A percentile compares a stretch with the other conserved stretches of the same genome.
Evolutionary conservation across 345 rosid species (phyloP).

Genomic region (Noccaea caerulescens): DNA sequence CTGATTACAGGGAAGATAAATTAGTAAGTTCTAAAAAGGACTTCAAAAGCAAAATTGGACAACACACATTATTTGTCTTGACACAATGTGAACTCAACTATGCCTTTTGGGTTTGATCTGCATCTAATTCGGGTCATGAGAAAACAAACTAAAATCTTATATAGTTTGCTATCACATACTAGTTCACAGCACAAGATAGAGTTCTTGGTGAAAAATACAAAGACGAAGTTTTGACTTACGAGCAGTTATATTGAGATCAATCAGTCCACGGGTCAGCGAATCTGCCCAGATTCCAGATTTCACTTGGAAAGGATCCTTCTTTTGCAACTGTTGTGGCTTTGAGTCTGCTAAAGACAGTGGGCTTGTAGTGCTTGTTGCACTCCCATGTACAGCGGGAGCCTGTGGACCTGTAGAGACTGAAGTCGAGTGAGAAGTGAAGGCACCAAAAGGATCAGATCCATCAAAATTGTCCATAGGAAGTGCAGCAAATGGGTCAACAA

Average conservation of each 20-base stretch:
- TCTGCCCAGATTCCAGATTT: conserved; percentile 99
- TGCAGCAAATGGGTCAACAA: conserved; percentile 84
- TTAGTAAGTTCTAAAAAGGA: neutral
- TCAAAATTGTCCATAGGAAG: conserved; percentile 78
- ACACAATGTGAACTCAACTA: conserved; percentile 3
- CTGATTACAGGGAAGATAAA: conserved; percentile 54
- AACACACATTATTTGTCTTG: neutral
- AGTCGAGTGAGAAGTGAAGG: conserved; percentile 66
- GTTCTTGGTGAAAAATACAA: conserved; percentile 12
- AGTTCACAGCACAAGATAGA: neutral
- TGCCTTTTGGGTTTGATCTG: conserved; percentile 24
- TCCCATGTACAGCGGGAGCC: conserved; percentile 46
- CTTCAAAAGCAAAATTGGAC: conserved; percentile 3
- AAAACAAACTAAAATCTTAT: neutral
- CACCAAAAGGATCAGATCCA: conserved; percentile 86
- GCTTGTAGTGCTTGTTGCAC: conserved; percentile 48
- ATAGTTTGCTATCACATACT: neutral
- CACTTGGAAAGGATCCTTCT: conserved; percentile 74
- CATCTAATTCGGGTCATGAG: neutral
- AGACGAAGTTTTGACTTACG: conserved; percentile 60
- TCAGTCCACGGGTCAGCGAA: conserved; percentile 93
- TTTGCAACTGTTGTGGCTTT: conserved; percentile 45
- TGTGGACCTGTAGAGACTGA: conserved; percentile 52
- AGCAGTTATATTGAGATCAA: conserved; percentile 97
- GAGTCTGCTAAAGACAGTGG: conserved; percentile 50